Conservation (phyloP, 257 asterid species). For the Avicennia marina region DNA sequence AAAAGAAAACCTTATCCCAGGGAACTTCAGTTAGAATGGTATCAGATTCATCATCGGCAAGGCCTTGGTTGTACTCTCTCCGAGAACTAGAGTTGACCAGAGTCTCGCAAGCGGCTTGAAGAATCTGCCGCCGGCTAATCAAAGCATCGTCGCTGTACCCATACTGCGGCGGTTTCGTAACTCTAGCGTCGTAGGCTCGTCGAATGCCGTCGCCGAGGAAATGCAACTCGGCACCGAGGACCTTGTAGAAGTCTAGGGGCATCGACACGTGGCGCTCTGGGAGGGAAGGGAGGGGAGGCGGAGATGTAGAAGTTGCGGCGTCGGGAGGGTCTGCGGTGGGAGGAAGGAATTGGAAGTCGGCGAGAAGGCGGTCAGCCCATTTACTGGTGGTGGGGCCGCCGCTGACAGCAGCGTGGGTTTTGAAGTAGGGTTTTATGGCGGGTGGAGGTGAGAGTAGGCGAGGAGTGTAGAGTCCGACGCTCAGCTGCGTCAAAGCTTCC, state of each 20-base stretch:
- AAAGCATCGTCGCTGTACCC: constrained; percentile 86
- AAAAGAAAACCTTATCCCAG: constrained; percentile 77
- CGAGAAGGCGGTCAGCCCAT: constrained; percentile 98
- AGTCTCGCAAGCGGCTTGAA: constrained; percentile 94
- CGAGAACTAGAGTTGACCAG: constrained; percentile 66
- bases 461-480: constrained; percentile 43
- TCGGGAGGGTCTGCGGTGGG: constrained; percentile 47
- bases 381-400: constrained; percentile 65
- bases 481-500: constrained; percentile 52
- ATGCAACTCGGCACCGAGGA: constrained; percentile 89
- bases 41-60: constrained; percentile 69
- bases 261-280: constrained; percentile 69
- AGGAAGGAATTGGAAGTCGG: constrained; percentile 94
- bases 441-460: constrained; percentile 41
- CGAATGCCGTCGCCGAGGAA: constrained; percentile 93
- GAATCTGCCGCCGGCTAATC: constrained; percentile 80
- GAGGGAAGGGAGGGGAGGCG: constrained; percentile 51
- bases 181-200: constrained; percentile 80
- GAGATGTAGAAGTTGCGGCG: constrained; percentile 28
- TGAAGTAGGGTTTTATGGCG: constrained; percentile 30
- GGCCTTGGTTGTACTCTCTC: constrained; percentile 78
- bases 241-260: constrained; percentile 80
- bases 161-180: constrained; percentile 79
- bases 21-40: constrained; percentile 81
- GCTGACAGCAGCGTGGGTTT: constrained; percentile 53